These are phyloP conservation scores for Cutaneotrichosporon daszewskae DNA, from an alignment of 1,284 basidiomycete species.

Conservation along the genomic window DNA sequence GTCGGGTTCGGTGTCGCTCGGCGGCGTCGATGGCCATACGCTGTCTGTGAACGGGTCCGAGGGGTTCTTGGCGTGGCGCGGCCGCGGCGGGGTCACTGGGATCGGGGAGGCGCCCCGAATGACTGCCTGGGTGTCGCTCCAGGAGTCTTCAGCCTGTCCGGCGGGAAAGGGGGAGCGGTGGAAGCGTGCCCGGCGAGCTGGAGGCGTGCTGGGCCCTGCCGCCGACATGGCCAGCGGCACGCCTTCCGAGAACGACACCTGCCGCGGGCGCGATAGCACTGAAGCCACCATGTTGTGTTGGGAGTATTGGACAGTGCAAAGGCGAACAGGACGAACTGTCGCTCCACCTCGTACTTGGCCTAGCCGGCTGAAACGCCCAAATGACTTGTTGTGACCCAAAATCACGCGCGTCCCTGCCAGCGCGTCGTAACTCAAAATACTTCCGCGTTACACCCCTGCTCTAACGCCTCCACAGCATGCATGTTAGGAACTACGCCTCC, in stretches of 20 bases:
- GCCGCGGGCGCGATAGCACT: background rate
- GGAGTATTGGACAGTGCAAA: no score
- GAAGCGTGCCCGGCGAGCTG: background rate
- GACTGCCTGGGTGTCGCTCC: background rate
- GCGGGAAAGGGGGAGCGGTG: constrained; percentile 4
- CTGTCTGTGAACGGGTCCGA: background rate
- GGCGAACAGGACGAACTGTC: no score
- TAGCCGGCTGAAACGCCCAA: no score
- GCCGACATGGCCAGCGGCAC: background rate
- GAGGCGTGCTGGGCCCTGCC: background rate
- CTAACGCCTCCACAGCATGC: no score
- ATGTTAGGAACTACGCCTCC: no score
- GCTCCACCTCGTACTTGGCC: no score
- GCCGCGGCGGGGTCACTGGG: background rate
- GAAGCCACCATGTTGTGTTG: background rate
- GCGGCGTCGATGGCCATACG: background rate
- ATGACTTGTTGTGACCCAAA: no score
- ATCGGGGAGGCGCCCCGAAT: no score
- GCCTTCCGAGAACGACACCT: constrained; percentile 6
- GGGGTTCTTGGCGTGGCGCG: background rate
- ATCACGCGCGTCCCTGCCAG: no score
- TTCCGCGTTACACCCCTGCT: no score
- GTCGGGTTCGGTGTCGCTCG: background rate
- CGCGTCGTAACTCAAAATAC: no score
- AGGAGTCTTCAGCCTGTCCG: background rate